phyloP scores from a whole-genome alignment of 805 yeast species.

The Starmerella vaccinii region DNA sequence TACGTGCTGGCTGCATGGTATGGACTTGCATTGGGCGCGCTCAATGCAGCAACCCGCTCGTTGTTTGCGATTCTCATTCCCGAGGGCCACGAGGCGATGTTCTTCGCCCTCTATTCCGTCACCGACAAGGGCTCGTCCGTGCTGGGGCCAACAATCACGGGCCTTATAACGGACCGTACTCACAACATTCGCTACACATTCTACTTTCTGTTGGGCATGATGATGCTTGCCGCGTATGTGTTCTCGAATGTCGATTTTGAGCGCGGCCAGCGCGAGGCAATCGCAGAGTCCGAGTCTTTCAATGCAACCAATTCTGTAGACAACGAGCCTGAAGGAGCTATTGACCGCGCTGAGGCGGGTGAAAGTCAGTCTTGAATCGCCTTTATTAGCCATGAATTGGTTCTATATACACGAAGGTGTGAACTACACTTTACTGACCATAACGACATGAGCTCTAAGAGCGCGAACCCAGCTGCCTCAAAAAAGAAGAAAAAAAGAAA shows the following conservation, averaged over 20 bases:
- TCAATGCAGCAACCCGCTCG: slow-evolving; percentile 59
- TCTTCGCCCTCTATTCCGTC: slow-evolving; percentile 63
- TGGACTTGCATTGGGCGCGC: slow-evolving; percentile 64
- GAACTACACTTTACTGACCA: no score
- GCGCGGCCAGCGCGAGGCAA: slow-evolving; percentile 51
- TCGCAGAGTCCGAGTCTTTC: slow-evolving; percentile 5
- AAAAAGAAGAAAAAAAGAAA: no score
- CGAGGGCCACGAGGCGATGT: slow-evolving; percentile 61
- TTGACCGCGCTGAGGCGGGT: no score
- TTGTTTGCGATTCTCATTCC: slow-evolving; percentile 62
- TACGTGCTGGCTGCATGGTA: slow-evolving; percentile 61
- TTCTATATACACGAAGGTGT: no score
- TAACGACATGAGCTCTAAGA: no score
- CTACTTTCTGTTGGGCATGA: slow-evolving; percentile 46
- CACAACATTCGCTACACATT: slow-evolving; percentile 68
- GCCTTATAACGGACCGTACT: slow-evolving; percentile 57
- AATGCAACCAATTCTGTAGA: neutral
- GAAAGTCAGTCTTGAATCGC: no score
- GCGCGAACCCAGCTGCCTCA: no score
- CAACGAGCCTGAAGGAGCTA: no score
- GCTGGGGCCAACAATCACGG: slow-evolving; percentile 64
- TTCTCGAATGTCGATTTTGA: slow-evolving; percentile 46
- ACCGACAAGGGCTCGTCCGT: slow-evolving; percentile 76
- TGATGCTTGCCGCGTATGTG: slow-evolving; percentile 50
- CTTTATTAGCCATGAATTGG: no score